Evolutionary conservation across 805 yeast species (phyloP), one percentile per base, ranked within the genome.

Genomic region (Wickerhamomyces chaumierensis): DNA sequence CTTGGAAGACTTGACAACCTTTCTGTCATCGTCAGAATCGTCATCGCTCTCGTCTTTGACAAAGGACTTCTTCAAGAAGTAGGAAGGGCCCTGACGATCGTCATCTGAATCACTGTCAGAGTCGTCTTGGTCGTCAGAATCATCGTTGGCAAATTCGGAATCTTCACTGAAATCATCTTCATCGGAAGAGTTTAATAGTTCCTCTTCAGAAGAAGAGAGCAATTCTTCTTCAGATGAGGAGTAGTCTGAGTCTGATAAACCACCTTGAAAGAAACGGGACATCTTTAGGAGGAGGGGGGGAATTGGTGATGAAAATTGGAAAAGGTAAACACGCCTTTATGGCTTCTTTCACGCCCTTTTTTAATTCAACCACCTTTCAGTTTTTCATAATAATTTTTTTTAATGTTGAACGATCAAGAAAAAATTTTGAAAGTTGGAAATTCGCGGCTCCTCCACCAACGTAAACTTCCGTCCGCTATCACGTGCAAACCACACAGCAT

Each of bases 1-100:
- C 64, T 81, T 85, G 39, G 96, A 95, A 42, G 92, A 78, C 65
- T 85, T 88, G 49, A 90, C 95, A 33, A 87, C 86, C 49, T 80
- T 82, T 58, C 77, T 81, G 54, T 79, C 83, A 42, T 81, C 90
- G 43, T 71, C 83, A 40, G 73, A 71, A 38, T 71, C 76, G 18
- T 63, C 71, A 8, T 63, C 62, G 31, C 62, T 59, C 33, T 56
- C 56, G 39, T 57, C 61, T 41, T 62, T 63, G 40, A 61, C 56
- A 41, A 61, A 58, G 37, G 57, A 61, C 27, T 60, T 53, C 45
- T 65, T 65, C 47, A 65, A 56, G 48, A 65, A 65, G 60, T 66
- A 65, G 16, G 67, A 61, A 32, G 69, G 69, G 32, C 70, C 70
- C 40, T 55, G 59, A 27, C 66, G 63, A 31, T 66, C 69, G 13